phyloP scores from a whole-genome alignment of 345 rosid species.

The thale cress (Arabidopsis thaliana) region TAIR10.1 NC_003076.8:1894001-1894500 shows the following conservation, averaged over 20 bases:
- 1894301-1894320: conserved; percentile 48
- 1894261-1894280: conserved; percentile 39
- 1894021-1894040: conserved; percentile 49
- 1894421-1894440: neutral
- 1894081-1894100: conserved; percentile 11
- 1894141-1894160: conserved; percentile 46
- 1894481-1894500: no score
- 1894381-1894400: conserved; percentile 24
- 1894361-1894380: conserved; percentile 29
- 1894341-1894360: conserved; percentile 33
- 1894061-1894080: conserved; percentile 27
- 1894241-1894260: conserved; percentile 37
- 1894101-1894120: conserved; percentile 10
- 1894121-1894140: conserved; percentile 45
- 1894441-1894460: conserved; percentile 6
- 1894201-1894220: conserved; percentile 14
- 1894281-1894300: conserved; percentile 48
- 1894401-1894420: neutral
- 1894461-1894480: neutral
- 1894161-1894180: conserved; percentile 43
- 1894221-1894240: conserved; percentile 38
- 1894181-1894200: neutral
- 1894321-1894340: conserved; percentile 42
- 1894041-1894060: conserved; percentile 65
- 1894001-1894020: conserved; percentile 50